phyloP scores from a whole-genome alignment of 805 yeast species.

The Nakazawaea ernobii region DNA sequence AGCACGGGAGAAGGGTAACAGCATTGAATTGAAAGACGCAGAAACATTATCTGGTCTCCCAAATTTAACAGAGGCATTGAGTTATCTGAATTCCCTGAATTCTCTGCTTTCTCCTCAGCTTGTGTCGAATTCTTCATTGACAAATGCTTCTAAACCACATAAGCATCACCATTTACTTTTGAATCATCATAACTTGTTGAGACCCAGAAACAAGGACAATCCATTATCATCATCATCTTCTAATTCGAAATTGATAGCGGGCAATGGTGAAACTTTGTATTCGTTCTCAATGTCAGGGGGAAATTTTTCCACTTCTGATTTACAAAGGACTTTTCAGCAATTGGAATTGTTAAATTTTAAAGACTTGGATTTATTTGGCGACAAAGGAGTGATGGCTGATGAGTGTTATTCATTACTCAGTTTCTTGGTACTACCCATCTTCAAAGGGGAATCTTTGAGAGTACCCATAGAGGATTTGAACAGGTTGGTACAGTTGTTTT shows the following conservation, averaged over 20 bases:
- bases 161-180: conserved; percentile 21
- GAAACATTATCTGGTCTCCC: not conserved
- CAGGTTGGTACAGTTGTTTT: conserved; percentile 33
- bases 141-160: conserved; percentile 1
- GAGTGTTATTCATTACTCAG: conserved; percentile 45
- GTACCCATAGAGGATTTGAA: conserved; percentile 56
- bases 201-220: conserved; percentile 22
- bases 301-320: conserved; percentile 21
- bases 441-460: conserved; percentile 39
- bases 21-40: conserved; percentile 17
- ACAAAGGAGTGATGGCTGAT: conserved; percentile 36
- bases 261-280: conserved; percentile 28
- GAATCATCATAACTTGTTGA: conserved; percentile 19
- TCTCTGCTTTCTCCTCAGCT: conserved; percentile 4
- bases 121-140: not conserved
- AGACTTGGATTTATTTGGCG: conserved; percentile 23
- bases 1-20: not conserved
- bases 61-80: conserved; percentile 2
- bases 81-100: not conserved
- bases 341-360: conserved; percentile 23
- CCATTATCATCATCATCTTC: conserved; percentile 32
- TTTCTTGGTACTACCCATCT: conserved; percentile 38
- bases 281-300: conserved; percentile 27
- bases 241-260: conserved; percentile 25
- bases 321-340: conserved; percentile 24